Evolutionary conservation across 768 basidiomycete genomes (phyloP).

Genomic region (Dendrothele bispora): DNA sequence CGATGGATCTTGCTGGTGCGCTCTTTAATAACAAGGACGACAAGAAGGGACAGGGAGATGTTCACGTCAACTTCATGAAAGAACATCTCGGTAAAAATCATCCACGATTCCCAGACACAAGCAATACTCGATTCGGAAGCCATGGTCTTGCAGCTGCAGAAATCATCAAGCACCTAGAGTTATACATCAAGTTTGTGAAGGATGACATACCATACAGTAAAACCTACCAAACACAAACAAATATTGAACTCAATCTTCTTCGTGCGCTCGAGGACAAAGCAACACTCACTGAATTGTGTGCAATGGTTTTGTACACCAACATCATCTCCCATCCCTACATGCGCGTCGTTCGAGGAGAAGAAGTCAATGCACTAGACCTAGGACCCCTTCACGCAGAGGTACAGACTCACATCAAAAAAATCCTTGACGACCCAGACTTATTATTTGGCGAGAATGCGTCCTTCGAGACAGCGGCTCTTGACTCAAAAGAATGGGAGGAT

Average conservation of each 20-base stretch:
- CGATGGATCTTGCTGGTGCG: slow-evolving; percentile 11
- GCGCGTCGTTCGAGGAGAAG: slow-evolving; percentile 14
- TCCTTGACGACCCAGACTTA: slow-evolving; percentile 9
- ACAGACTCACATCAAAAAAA: slow-evolving; percentile 1
- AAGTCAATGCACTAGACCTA: slow-evolving; percentile 24
- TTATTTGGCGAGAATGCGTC: not conserved
- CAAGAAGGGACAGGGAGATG: slow-evolving; percentile 30
- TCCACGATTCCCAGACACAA: slow-evolving; percentile 29
- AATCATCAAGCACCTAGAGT: slow-evolving; percentile 20
- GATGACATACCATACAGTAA: slow-evolving; percentile 26
- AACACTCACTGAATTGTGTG: slow-evolving; percentile 29
- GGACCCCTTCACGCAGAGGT: slow-evolving; percentile 14
- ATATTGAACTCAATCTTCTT: slow-evolving; percentile 27
- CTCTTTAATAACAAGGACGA: slow-evolving; percentile 31
- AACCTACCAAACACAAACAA: slow-evolving; percentile 14
- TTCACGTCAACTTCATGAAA: slow-evolving; percentile 16
- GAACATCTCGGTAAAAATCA: slow-evolving; percentile 11
- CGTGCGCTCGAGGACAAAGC: slow-evolving; percentile 21
- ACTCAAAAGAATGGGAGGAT: slow-evolving; percentile 8
- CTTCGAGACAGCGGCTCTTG: slow-evolving; percentile 4
- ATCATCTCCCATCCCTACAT: slow-evolving; percentile 29
- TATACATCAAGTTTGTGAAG: slow-evolving; percentile 21
- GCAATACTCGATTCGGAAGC: slow-evolving; percentile 28
- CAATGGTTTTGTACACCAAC: slow-evolving; percentile 24
- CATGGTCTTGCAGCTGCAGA: slow-evolving; percentile 25